phyloP scores from a whole-genome alignment of 208 protist genomes.

The Trypanosomatidae sp. region DNA sequence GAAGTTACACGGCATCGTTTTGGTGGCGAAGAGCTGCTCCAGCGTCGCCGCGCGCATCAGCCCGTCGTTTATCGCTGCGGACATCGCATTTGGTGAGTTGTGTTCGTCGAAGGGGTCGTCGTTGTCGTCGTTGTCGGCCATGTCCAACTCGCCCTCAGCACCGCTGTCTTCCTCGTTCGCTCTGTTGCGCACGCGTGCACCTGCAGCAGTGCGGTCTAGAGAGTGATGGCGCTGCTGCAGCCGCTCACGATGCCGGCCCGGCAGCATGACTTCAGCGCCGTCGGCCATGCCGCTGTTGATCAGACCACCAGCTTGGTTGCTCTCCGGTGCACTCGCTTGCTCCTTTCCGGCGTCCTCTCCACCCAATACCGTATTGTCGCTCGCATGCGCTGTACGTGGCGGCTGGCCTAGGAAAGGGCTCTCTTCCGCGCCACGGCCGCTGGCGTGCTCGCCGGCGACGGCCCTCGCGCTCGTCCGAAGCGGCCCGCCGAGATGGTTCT shows the following conservation, averaged over 20 bases:
- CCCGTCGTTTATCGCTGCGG: constrained; percentile 4
- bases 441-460: background rate
- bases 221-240: constrained; percentile 6
- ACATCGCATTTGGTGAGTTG: constrained; percentile 11
- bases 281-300: constrained; percentile 8
- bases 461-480: background rate
- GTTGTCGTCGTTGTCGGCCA: constrained; percentile 3
- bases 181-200: background rate
- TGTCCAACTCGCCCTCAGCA: background rate
- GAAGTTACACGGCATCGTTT: background rate
- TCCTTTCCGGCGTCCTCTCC: background rate
- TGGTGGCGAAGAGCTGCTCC: constrained; percentile 15
- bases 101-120: constrained; percentile 7
- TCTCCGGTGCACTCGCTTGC: background rate
- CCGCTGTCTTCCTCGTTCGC: constrained; percentile 4
- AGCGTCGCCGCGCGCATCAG: constrained; percentile 16
- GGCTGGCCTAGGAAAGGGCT: background rate
- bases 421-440: background rate
- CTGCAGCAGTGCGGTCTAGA: background rate
- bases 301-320: background rate
- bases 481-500: constrained; percentile 19
- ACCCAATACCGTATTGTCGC: background rate
- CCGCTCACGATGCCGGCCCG: constrained; percentile 7
- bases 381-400: background rate
- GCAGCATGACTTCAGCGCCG: constrained; percentile 19